Conservation (phyloP, 768 basidiomycete genomes). For the Leucocoprinus leucothites region DNA sequence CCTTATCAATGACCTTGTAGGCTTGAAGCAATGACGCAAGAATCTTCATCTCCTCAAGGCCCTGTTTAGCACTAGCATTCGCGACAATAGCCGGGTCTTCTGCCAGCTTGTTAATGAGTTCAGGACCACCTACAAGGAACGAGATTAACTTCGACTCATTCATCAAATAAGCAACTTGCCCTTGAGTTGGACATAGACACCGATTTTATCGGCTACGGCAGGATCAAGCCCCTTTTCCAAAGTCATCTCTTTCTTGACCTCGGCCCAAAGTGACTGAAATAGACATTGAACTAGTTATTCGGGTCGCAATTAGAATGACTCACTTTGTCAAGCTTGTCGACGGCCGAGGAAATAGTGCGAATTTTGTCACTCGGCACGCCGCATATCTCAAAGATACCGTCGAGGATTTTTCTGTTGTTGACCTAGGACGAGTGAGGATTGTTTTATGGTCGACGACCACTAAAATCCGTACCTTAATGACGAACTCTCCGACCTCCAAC, state of each 20-base stretch:
- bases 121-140: conserved; percentile 59
- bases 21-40: conserved; percentile 81
- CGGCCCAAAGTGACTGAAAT: conserved; percentile 75
- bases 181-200: conserved; percentile 95
- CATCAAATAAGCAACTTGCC: conserved; percentile 40
- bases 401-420: conserved; percentile 95
- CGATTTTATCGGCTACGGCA: conserved; percentile 86
- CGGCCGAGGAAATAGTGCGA: conserved; percentile 89
- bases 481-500: conserved; percentile 92
- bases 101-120: conserved; percentile 69
- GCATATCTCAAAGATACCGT: conserved; percentile 95
- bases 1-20: conserved; percentile 77
- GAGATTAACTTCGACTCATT: neutral
- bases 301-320: conserved; percentile 9
- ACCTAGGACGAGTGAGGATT: conserved; percentile 44
- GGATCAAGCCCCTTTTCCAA: conserved; percentile 88
- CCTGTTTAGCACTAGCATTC: conserved; percentile 75
- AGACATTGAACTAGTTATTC: neutral
- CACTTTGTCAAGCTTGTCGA: conserved; percentile 98
- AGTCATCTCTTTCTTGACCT: conserved; percentile 96
- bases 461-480: conserved; percentile 65
- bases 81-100: conserved; percentile 61
- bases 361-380: conserved; percentile 91
- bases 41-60: conserved; percentile 81
- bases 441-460: neutral